Evolutionary conservation across 176 grass and related monocot genomes (phyloP).

Genomic region (Musa schizocarpa): DNA sequence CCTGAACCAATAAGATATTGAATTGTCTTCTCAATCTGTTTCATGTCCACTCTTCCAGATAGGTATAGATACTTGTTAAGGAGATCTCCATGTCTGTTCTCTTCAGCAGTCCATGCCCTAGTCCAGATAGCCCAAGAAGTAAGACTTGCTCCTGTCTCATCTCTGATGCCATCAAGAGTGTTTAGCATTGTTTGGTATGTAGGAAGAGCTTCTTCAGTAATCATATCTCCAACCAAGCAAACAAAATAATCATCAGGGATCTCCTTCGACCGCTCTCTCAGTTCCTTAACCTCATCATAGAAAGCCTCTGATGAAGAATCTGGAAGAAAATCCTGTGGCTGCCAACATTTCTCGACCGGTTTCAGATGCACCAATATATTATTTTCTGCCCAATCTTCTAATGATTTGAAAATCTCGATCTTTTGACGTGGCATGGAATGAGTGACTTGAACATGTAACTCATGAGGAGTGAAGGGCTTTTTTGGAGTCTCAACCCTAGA

Average conservation of each 20-base stretch:
- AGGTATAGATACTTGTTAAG: slow-evolving; percentile 91
- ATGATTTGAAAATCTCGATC: slow-evolving; percentile 85
- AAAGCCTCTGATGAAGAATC: slow-evolving; percentile 82
- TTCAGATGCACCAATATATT: slow-evolving; percentile 68
- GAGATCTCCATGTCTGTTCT: slow-evolving; percentile 91
- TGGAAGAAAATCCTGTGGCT: slow-evolving; percentile 93
- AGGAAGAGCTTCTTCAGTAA: slow-evolving; percentile 95
- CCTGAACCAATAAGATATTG: slow-evolving; percentile 95
- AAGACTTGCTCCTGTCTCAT: slow-evolving; percentile 88
- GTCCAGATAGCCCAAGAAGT: slow-evolving; percentile 93
- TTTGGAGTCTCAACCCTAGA: slow-evolving; percentile 58
- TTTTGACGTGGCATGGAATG: slow-evolving; percentile 84
- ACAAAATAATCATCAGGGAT: slow-evolving; percentile 96
- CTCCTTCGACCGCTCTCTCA: slow-evolving; percentile 78
- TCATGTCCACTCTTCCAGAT: slow-evolving; percentile 86
- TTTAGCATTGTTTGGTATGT: slow-evolving; percentile 99
- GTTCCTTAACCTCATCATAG: slow-evolving; percentile 77
- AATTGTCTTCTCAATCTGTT: slow-evolving; percentile 87
- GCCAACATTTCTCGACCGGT: slow-evolving; percentile 97
- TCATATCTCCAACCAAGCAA: slow-evolving; percentile 91
- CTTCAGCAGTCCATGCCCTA: slow-evolving; percentile 95
- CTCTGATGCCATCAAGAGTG: slow-evolving; percentile 80
- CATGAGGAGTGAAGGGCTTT: slow-evolving; percentile 55
- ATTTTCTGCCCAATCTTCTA: slow-evolving; percentile 79
- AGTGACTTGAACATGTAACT: slow-evolving; percentile 89